A percentile compares a stretch with the other conserved stretches of the same genome.
Conservation (phyloP, 2,329 filamentous ascomycete species). For the Xylaria arbuscula region DNA sequence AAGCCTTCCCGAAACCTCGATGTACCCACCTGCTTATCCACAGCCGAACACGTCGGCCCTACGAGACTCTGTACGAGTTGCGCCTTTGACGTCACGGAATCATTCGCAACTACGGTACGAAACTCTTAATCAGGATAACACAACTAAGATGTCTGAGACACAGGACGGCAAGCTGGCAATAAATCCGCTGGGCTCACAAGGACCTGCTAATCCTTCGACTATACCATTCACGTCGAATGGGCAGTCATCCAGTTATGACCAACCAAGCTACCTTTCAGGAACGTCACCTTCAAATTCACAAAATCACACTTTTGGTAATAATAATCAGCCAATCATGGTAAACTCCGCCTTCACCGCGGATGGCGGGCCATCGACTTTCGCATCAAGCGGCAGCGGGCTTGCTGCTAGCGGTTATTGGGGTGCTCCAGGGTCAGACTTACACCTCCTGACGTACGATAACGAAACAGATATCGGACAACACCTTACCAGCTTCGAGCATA, state of each 20-base stretch:
- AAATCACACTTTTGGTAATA: slow-evolving; percentile 45
- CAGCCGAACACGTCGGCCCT: slow-evolving; percentile 62
- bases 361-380: slow-evolving; percentile 46
- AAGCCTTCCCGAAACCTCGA: slow-evolving; percentile 62
- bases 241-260: slow-evolving; percentile 57
- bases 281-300: slow-evolving; percentile 58
- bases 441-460: slow-evolving; percentile 51
- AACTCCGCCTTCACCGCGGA: slow-evolving; percentile 34
- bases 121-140: slow-evolving; percentile 48
- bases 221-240: slow-evolving; percentile 56
- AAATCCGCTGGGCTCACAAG: slow-evolving; percentile 43
- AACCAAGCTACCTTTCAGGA: slow-evolving; percentile 51
- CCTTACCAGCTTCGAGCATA: slow-evolving; percentile 49
- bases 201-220: slow-evolving; percentile 40
- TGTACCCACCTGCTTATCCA: slow-evolving; percentile 62
- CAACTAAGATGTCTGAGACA: slow-evolving; percentile 47
- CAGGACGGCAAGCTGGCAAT: slow-evolving; percentile 47
- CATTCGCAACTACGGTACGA: slow-evolving; percentile 47
- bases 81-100: slow-evolving; percentile 38
- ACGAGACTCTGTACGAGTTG: slow-evolving; percentile 49
- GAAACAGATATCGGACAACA: slow-evolving; percentile 52
- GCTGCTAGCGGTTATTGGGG: slow-evolving; percentile 49
- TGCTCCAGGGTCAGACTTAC: slow-evolving; percentile 44
- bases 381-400: slow-evolving; percentile 48
- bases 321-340: slow-evolving; percentile 22